Conservation (phyloP, 169 alveolate species). For the Plasmodium berghei region DNA sequence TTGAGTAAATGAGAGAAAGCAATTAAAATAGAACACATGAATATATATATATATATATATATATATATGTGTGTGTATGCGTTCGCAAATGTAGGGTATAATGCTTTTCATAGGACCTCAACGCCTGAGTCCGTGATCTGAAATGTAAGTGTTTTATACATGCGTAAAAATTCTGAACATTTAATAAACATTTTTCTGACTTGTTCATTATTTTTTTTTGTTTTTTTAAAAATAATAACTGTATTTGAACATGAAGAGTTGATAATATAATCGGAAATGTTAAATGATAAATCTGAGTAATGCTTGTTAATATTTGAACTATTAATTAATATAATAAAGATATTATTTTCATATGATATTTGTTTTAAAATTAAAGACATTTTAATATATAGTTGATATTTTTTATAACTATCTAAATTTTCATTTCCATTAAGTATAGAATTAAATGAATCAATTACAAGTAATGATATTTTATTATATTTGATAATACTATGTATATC, state of each 20-base stretch:
- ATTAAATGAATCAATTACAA: conserved; percentile 50
- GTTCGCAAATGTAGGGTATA: not conserved
- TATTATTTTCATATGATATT: conserved; percentile 36
- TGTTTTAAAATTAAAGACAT: conserved; percentile 36
- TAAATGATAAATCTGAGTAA: conserved; percentile 3
- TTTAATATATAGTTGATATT: conserved; percentile 12
- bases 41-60: not conserved
- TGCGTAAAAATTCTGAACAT: conserved; percentile 38
- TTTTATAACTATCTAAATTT: conserved; percentile 15
- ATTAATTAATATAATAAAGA: conserved; percentile 44
- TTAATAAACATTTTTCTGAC: conserved; percentile 17
- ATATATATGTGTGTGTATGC: not conserved
- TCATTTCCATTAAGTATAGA: conserved; percentile 36
- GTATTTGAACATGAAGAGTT: conserved; percentile 39
- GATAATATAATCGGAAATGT: conserved; percentile 20
- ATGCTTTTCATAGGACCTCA: not conserved
- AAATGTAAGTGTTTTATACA: conserved; percentile 32
- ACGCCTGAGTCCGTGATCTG: conserved; percentile 34
- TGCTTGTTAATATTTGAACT: conserved; percentile 15
- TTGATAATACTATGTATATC: conserved; percentile 28
- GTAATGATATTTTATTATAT: conserved; percentile 40
- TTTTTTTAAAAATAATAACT: conserved; percentile 21
- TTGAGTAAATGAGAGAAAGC: no score
- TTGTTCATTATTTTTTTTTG: conserved; percentile 13
- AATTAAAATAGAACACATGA: not conserved